Base-by-base conservation (phyloP, 352 stramenopile species). In the Pythium aquatile region DNA sequence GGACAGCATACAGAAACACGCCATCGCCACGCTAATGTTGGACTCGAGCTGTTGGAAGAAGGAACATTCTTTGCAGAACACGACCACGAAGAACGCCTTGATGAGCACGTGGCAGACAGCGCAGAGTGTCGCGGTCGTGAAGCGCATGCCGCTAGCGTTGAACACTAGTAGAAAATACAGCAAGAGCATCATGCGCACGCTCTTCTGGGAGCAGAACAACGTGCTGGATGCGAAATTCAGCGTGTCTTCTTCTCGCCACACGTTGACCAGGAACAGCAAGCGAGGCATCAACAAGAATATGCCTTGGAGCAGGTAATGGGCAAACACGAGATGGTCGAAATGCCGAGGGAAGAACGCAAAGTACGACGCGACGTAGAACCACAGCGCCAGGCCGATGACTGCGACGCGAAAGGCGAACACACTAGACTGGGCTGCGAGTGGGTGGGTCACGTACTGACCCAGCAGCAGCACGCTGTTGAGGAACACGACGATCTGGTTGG, bases 131-230 rank as follows among this genome's bases (percentile, higher is more conserved):
- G 82, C 80, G 29, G 69, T 71, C 32, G 72, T 88, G 68, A 91
- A 91, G 47, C 79, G 81, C 78, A 91, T 84, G 47, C 82, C 82
- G 20, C 74, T 87, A 16, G 80, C 78, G 61, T 83, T 80, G 55
- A 82, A 90, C 4, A 89, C 59, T 16, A 90, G 46, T 16, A 88
- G 46, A 57, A 82, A 77, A 58, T 85, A 88, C 20, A 90, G 33
- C 10, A 90, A 57, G 26, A 76, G 63, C 69, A 85, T 83, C 14
- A 78, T 70, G 11, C 76, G 75, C 14, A 89, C 73, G 60, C 74
- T 87, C 54, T 80, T 84, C 52, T 87, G 74, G 0, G 80, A 83
- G 30, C 70, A 82, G 39, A 89, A 89, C 17, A 87, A 61, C 9
- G 74, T 72, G 47, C 62, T 49, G 14, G 72, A 51, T 10, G 44